These are phyloP conservation scores for Sphagnum magellanicum DNA, from an alignment of 228 moss, liverwort and hornwort species.

Conservation along the genomic window DNA sequence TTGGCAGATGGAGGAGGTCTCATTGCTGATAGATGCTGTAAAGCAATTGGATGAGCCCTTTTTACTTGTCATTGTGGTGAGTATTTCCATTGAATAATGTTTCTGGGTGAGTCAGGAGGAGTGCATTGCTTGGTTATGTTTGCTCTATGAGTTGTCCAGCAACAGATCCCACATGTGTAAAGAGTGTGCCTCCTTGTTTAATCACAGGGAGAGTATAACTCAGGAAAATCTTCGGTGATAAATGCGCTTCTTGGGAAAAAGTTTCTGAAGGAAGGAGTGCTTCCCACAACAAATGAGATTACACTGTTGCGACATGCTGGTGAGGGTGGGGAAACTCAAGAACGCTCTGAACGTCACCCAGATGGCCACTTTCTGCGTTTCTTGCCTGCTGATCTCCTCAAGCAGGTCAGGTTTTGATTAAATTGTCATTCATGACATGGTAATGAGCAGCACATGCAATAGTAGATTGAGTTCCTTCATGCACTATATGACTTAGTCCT, in stretches of 20 bases:
- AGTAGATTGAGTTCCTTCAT: too few relatives aligned
- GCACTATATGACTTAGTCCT: too few relatives aligned
- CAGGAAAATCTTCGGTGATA: constrained; percentile 90
- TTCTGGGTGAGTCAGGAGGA: too few relatives aligned
- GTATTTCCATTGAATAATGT: constrained; percentile 1
- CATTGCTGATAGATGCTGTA: constrained; percentile 69
- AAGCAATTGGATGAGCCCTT: constrained; percentile 98
- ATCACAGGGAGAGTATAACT: constrained; percentile 89
- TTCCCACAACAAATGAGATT: constrained; percentile 96
- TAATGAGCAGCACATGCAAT: too few relatives aligned
- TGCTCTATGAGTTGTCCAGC: too few relatives aligned
- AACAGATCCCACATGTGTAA: neutral
- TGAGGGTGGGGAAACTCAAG: constrained; percentile 61
- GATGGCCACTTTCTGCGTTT: constrained; percentile 94
- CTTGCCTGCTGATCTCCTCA: constrained; percentile 73
- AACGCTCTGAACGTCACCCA: constrained; percentile 82
- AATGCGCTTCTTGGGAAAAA: constrained; percentile 91
- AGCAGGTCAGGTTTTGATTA: constrained; percentile 52
- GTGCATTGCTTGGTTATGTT: too few relatives aligned
- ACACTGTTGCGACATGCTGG: constrained; percentile 76
- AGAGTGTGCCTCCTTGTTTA: neutral
- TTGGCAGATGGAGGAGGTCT: constrained; percentile 96
- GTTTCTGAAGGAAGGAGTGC: constrained; percentile 82
- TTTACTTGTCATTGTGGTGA: constrained; percentile 85
- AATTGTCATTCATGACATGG: too few relatives aligned